Conservation (phyloP, 1,284 basidiomycete species). For the Ceratobasidium sp. region DNA sequence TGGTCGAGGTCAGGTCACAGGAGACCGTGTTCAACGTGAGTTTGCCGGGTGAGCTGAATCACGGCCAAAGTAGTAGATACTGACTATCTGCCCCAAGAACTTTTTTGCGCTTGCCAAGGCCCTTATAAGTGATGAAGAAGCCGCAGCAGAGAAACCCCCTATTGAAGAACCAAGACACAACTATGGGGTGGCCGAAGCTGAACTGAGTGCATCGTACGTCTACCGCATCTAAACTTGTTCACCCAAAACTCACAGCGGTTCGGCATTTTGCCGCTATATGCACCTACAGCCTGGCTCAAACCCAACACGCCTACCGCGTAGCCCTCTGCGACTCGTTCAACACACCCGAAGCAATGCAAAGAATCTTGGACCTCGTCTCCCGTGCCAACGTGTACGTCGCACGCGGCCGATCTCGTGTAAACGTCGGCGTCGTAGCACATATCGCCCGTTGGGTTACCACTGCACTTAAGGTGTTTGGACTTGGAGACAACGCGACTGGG, state of each 20-base stretch:
- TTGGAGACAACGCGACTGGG: slow-evolving; percentile 77
- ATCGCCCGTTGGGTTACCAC: slow-evolving; percentile 87
- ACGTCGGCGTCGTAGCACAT: slow-evolving; percentile 74
- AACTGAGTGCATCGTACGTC: slow-evolving; percentile 34
- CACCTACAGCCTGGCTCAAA: slow-evolving; percentile 72
- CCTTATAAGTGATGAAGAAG: slow-evolving; percentile 38
- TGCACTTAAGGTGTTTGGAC: slow-evolving; percentile 95
- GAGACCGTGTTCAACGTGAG: slow-evolving; percentile 91
- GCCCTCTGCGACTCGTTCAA: slow-evolving; percentile 99
- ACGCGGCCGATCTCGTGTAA: slow-evolving; percentile 52
- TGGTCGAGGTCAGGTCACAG: slow-evolving; percentile 88
- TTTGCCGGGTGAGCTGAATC: slow-evolving; percentile 36
- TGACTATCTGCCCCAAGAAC: neutral
- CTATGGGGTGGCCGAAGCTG: slow-evolving; percentile 73
- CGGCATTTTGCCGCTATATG: neutral
- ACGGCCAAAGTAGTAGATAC: slow-evolving; percentile 55
- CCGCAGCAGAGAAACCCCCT: slow-evolving; percentile 57
- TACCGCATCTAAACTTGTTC: neutral
- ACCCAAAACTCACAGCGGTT: neutral
- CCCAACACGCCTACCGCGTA: slow-evolving; percentile 85
- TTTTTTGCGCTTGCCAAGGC: slow-evolving; percentile 40
- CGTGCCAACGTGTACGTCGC: slow-evolving; percentile 89
- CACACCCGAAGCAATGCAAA: slow-evolving; percentile 85
- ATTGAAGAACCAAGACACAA: slow-evolving; percentile 63
- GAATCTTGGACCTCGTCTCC: slow-evolving; percentile 88